Evolutionary conservation across 2,329 filamentous ascomycete genomes (phyloP).

Genomic region (Falciphora oryzae): DNA sequence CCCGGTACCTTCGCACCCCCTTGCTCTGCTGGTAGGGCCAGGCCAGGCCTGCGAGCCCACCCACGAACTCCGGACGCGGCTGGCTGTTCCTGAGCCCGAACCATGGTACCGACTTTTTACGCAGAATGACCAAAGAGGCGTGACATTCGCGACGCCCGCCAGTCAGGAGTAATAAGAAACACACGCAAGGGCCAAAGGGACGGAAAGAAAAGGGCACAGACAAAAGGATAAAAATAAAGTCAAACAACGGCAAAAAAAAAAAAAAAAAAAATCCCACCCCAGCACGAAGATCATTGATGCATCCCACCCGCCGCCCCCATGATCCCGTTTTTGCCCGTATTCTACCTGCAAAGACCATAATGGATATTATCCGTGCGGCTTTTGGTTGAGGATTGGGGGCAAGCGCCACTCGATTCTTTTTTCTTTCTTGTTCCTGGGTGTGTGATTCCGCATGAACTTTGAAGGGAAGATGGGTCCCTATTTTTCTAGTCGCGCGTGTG

Average conservation of each 20-base stretch:
- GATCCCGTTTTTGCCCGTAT: background rate
- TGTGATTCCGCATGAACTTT: background rate
- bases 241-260: background rate
- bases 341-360: too few species aligned
- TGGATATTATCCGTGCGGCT: too few species aligned
- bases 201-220: too few species aligned
- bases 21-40: background rate
- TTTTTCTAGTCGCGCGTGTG: background rate
- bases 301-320: background rate
- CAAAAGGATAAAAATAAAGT: background rate
- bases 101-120: background rate
- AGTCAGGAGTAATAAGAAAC: background rate
- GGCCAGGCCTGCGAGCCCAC: background rate
- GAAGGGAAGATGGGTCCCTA: too few species aligned
- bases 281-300: background rate
- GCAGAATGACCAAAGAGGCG: background rate
- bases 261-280: background rate
- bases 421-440: too few species aligned
- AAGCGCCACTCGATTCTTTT: too few species aligned
- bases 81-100: background rate
- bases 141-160: background rate
- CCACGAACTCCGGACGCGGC: too few species aligned
- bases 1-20: too few species aligned
- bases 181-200: background rate
- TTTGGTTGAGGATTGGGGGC: too few species aligned